A percentile compares a stretch with the other conserved stretches of the same genome.
These are phyloP conservation scores for Albatrellus sp. DNA, from an alignment of 1,284 basidiomycete species.

Conservation along the genomic window DNA sequence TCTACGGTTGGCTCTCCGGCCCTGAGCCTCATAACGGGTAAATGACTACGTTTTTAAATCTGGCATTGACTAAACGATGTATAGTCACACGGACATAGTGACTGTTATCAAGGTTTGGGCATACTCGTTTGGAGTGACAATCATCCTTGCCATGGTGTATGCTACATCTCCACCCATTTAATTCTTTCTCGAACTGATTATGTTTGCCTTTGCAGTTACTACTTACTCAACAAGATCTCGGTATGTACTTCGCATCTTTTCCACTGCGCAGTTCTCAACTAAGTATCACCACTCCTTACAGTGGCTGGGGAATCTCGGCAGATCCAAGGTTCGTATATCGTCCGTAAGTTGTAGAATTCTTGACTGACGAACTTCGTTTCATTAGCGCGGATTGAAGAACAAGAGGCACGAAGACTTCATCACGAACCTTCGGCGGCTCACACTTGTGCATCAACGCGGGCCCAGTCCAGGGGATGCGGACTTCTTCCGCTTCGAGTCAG, in stretches of 20 bases:
- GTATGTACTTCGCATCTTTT: slow-evolving; percentile 15
- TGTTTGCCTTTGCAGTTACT: slow-evolving; percentile 3
- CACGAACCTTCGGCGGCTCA: slow-evolving; percentile 31
- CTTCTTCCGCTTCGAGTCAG: slow-evolving; percentile 10
- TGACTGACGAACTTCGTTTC: background rate
- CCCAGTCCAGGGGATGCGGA: slow-evolving; percentile 7
- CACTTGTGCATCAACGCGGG: slow-evolving; percentile 29
- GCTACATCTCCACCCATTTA: background rate
- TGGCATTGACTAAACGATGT: background rate
- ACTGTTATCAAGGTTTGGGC: slow-evolving; percentile 37
- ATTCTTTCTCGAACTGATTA: background rate
- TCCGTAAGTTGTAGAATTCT: background rate
- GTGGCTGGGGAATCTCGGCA: slow-evolving; percentile 33
- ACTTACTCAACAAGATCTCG: slow-evolving; percentile 12
- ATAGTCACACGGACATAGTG: slow-evolving; percentile 34
- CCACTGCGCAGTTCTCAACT: slow-evolving; percentile 20
- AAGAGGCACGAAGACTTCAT: slow-evolving; percentile 34
- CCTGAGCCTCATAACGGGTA: slow-evolving; percentile 22
- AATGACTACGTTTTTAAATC: background rate
- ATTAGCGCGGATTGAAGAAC: slow-evolving; percentile 28
- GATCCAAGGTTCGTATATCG: slow-evolving; percentile 5
- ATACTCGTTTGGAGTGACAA: slow-evolving; percentile 34
- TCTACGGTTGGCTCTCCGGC: slow-evolving; percentile 42
- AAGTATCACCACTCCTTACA: slow-evolving; percentile 1
- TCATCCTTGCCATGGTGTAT: slow-evolving; percentile 30